Percentiles rank a stretch among this genome's conserved stretches.
phyloP scores from a whole-genome alignment of 768 basidiomycete species.

The Xerocomus brunneocitrinus region DNA sequence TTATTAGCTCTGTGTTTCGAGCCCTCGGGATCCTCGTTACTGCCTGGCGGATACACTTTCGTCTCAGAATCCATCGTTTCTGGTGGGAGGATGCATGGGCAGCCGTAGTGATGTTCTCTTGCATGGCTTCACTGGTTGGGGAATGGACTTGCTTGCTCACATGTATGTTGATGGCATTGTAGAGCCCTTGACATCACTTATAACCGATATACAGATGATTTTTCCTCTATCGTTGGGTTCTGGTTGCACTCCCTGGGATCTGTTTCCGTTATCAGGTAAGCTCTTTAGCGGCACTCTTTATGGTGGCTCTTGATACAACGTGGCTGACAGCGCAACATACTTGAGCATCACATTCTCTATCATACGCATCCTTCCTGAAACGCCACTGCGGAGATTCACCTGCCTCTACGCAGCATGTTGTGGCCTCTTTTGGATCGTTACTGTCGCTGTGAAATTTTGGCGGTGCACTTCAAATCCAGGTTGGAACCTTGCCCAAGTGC shows the following conservation, averaged over 20 bases:
- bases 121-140: neutral
- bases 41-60: neutral
- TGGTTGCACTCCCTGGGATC: conserved; percentile 8
- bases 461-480: conserved; percentile 2
- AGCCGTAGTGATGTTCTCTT: neutral
- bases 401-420: neutral
- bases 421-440: neutral
- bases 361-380: conserved; percentile 7
- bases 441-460: conserved; percentile 6
- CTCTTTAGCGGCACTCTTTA: neutral
- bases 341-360: conserved; percentile 18
- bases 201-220: neutral
- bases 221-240: neutral
- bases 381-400: neutral
- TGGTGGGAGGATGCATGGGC: neutral
- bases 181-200: neutral
- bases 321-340: neutral
- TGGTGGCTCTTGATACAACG: neutral
- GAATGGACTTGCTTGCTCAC: neutral
- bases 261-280: conserved; percentile 5
- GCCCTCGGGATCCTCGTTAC: neutral
- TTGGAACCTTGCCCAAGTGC: conserved; percentile 1
- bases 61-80: neutral
- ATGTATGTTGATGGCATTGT: neutral
- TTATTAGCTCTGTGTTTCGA: neutral